Percentiles rank a stretch among this genome's conserved stretches.
Conservation (phyloP, 306 rosid genomes). For the Glycine soja region DNA sequence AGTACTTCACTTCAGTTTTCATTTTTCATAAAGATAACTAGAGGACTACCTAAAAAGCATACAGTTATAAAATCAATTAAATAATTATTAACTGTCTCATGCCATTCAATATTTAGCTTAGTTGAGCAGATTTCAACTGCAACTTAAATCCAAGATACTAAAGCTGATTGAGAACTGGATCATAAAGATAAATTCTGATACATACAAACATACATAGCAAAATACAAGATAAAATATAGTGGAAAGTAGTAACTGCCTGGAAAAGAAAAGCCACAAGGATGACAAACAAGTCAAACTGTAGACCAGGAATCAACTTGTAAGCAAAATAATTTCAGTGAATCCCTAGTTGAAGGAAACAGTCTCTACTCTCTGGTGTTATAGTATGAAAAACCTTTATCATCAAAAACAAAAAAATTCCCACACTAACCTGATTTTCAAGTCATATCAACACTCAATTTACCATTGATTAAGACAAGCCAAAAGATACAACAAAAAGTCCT, state of each 20-base stretch:
- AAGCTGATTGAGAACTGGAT: conserved; percentile 10
- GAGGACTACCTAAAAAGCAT: conserved; percentile 13
- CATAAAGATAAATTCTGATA: background rate
- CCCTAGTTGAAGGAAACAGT: no score
- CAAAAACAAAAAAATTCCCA: background rate
- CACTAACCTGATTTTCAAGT: background rate
- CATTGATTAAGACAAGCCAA: conserved; percentile 8
- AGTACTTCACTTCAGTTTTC: background rate
- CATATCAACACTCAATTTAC: conserved; percentile 18
- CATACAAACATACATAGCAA: background rate
- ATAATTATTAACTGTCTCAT: background rate
- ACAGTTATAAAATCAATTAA: background rate
- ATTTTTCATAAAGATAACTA: background rate
- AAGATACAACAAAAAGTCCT: background rate
- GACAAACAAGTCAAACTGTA: conserved; percentile 12
- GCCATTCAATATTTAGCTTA: conserved; percentile 8
- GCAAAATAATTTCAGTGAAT: conserved; percentile 12
- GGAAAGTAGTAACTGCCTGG: background rate
- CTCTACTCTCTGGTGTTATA: no score
- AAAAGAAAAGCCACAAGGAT: conserved; percentile 24
- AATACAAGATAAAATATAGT: background rate
- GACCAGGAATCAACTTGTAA: conserved; percentile 12
- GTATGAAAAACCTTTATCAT: no score
- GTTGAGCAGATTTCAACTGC: conserved; percentile 1
- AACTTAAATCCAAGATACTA: conserved; percentile 1